phyloP scores from a whole-genome alignment of 257 asterid genomes.

The Fraxinus excelsior region DNA sequence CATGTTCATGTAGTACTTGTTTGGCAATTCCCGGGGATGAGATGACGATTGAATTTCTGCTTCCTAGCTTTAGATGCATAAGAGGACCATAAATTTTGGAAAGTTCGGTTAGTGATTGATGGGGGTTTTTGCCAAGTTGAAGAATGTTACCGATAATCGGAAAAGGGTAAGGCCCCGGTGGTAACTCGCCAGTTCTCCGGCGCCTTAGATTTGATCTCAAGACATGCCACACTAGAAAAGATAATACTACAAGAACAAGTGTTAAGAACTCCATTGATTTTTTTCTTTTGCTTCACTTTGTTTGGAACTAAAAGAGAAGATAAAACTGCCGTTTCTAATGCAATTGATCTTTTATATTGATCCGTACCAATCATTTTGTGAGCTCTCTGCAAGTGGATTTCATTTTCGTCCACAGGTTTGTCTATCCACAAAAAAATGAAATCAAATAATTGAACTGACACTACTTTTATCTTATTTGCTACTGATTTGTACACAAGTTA shows the following conservation, averaged over 20 bases:
- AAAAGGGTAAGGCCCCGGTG: conserved; percentile 25
- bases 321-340: too few relatives aligned
- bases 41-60: conserved; percentile 5
- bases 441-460: too few relatives aligned
- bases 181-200: background rate
- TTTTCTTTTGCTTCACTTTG: background rate
- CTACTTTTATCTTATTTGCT: too few relatives aligned
- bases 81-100: conserved; percentile 22
- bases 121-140: conserved; percentile 14
- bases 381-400: too few relatives aligned
- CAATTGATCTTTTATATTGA: too few relatives aligned
- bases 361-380: too few relatives aligned
- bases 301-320: background rate
- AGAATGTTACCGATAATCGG: conserved; percentile 17
- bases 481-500: too few relatives aligned
- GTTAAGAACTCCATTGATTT: background rate
- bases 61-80: conserved; percentile 5
- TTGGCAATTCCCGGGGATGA: conserved; percentile 8
- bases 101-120: conserved; percentile 14
- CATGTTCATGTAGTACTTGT: conserved; percentile 9
- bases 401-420: too few relatives aligned
- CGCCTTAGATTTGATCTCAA: background rate
- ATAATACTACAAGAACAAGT: background rate
- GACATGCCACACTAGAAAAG: background rate
- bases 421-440: too few relatives aligned